Evolutionary conservation across 2,329 filamentous ascomycete species (phyloP), one percentile per base, ranked within the genome.

Genomic region (Colletotrichum scovillei): DNA sequence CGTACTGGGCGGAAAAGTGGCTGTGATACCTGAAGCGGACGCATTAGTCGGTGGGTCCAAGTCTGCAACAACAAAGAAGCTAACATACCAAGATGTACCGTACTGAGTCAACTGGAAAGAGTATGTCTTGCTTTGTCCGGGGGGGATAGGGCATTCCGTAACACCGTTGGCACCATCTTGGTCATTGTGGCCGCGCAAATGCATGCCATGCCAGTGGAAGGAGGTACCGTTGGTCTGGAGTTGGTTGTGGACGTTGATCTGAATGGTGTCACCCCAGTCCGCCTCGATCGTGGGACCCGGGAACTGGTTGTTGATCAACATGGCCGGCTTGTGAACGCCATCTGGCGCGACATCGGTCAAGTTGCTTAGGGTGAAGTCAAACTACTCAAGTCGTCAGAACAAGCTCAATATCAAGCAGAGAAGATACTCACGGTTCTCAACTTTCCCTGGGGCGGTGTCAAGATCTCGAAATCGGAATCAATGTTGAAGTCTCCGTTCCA

Each of bases 201-300:
- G 80, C 14, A 88, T 78, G 24, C 86, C 86, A 68, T 88, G 86
- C 85, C 85, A 88, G 75, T 88, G 86, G 38, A 87, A 80, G 0
- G 84, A 82, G 2, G 84, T 85, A 28, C 78, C 79, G 24, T 92
- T 92, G 19, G 76, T 76, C 6, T 85, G 85, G 4, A 92, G 86
- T 11, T 88, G 84, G 78, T 93, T 93, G 81, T 89, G 85, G 73
- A 92, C 86, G 49, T 89, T 89, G 63, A 92, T 87, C 59, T 91
- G 81, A 52, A 85, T 79, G 56, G 73, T 77, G 74, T 87, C 85
- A 26, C 85, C 85, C 84, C 84, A 86, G 74, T 86, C 82, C 65
- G 77, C 79, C 53, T 73, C 83, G 57, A 92, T 87, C 5, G 83
- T 83, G 2, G 90, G 90, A 1, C 89, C 90, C 26, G 88, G 88